Evolutionary conservation across 306 rosid species (phyloP).

Genomic region (Lupinus albus): DNA sequence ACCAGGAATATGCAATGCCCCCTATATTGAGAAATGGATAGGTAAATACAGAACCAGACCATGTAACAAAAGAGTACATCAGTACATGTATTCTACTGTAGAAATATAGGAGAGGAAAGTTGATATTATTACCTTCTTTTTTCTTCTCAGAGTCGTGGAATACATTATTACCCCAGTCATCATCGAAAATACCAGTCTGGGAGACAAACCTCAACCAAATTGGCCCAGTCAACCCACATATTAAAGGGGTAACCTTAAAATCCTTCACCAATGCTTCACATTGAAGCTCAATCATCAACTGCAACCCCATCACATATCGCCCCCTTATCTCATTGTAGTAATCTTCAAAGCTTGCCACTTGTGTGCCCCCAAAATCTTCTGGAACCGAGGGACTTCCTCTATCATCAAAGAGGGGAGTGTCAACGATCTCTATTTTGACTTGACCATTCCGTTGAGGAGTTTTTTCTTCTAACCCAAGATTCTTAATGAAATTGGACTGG

Average conservation of each 20-base stretch:
- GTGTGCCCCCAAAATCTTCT: constrained; percentile 52
- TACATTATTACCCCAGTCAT: constrained; percentile 62
- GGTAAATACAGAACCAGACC: background rate
- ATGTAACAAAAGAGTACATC: constrained; percentile 8
- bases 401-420: constrained; percentile 36
- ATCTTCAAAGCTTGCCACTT: constrained; percentile 48
- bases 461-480: constrained; percentile 47
- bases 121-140: constrained; percentile 50
- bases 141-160: constrained; percentile 61
- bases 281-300: constrained; percentile 77
- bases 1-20: background rate
- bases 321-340: constrained; percentile 62
- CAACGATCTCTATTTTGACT: constrained; percentile 38
- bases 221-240: constrained; percentile 79
- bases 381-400: constrained; percentile 53
- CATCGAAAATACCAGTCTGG: constrained; percentile 61
- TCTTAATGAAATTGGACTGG: constrained; percentile 47
- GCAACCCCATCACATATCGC: constrained; percentile 75
- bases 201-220: constrained; percentile 83
- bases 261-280: constrained; percentile 77
- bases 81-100: constrained; percentile 1
- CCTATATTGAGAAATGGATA: constrained; percentile 9
- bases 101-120: constrained; percentile 9
- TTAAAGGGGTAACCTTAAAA: constrained; percentile 72
- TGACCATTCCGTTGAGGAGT: background rate